phyloP scores from a whole-genome alignment of 768 basidiomycete species.

The Mycena epipterygia region DNA sequence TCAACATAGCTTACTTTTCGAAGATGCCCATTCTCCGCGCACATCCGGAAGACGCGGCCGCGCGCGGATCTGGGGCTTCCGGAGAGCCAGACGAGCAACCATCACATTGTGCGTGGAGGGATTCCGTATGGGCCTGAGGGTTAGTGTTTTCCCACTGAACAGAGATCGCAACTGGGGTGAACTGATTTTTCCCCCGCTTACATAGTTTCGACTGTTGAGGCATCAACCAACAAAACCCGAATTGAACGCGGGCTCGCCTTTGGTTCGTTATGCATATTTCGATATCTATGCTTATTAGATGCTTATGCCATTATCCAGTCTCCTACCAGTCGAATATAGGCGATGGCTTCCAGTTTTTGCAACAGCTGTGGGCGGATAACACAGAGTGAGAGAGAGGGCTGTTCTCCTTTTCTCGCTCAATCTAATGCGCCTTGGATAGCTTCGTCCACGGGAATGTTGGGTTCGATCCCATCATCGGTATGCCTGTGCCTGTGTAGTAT shows the following conservation, averaged over 20 bases:
- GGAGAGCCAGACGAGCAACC: slow-evolving; percentile 22
- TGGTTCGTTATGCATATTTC: too few species aligned
- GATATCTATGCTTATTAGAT: too few species aligned
- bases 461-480: too few species aligned
- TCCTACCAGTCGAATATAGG: too few species aligned
- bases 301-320: too few species aligned
- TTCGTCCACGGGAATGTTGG: not conserved
- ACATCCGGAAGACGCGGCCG: too few species aligned
- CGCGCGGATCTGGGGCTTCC: slow-evolving; percentile 38
- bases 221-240: slow-evolving; percentile 50
- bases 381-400: not conserved
- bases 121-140: slow-evolving; percentile 45
- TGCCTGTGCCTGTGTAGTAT: slow-evolving; percentile 28
- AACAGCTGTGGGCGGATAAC: slow-evolving; percentile 9
- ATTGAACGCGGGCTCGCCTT: slow-evolving; percentile 65
- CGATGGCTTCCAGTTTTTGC: slow-evolving; percentile 20
- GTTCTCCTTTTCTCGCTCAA: not conserved
- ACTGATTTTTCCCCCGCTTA: slow-evolving; percentile 32
- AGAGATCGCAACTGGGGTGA: slow-evolving; percentile 36
- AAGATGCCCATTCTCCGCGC: slow-evolving; percentile 25
- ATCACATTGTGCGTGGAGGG: too few species aligned
- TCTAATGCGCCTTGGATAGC: not conserved
- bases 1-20: not conserved
- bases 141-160: not conserved
- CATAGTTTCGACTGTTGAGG: slow-evolving; percentile 20